Conservation (phyloP, 345 rosid species). For the Cardamine resedifolia region DNA sequence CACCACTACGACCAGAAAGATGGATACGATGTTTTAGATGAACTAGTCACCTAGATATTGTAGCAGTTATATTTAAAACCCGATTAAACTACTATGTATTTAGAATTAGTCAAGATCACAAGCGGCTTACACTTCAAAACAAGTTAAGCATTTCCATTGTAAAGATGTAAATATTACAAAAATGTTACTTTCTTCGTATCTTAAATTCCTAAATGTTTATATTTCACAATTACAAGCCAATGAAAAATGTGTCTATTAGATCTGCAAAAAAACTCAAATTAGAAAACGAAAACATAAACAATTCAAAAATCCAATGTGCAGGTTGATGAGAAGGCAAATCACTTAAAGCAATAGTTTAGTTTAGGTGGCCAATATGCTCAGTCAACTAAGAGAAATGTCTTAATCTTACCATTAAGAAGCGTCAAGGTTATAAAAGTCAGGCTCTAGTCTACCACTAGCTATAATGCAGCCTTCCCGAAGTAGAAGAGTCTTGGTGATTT, state of each 20-base stretch:
- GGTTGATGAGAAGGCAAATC: slow-evolving; percentile 35
- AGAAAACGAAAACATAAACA: slow-evolving; percentile 18
- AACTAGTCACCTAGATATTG: slow-evolving; percentile 25
- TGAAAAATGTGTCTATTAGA: not conserved
- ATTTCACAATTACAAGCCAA: not conserved
- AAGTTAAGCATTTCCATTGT: slow-evolving; percentile 29
- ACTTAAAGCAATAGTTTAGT: slow-evolving; percentile 20
- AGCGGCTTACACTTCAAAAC: slow-evolving; percentile 25
- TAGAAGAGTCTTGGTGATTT: slow-evolving; percentile 15
- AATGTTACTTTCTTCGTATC: slow-evolving; percentile 20
- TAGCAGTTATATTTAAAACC: slow-evolving; percentile 21
- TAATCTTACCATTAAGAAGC: slow-evolving; percentile 20
- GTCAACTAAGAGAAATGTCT: slow-evolving; percentile 31
- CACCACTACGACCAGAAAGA: slow-evolving; percentile 64
- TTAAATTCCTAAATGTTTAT: slow-evolving; percentile 11
- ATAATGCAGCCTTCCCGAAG: slow-evolving; percentile 12
- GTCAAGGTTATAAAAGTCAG: slow-evolving; percentile 14
- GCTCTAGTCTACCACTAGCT: slow-evolving; percentile 27
- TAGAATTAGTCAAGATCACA: slow-evolving; percentile 30
- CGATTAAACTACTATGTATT: slow-evolving; percentile 19
- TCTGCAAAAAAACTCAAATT: not conserved
- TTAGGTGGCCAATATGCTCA: slow-evolving; percentile 33
- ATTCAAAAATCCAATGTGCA: slow-evolving; percentile 24
- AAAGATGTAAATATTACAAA: slow-evolving; percentile 41
- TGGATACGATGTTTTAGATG: slow-evolving; percentile 51